Conservation (phyloP, 441 rosid genomes). For the Breynia disticha region DNA sequence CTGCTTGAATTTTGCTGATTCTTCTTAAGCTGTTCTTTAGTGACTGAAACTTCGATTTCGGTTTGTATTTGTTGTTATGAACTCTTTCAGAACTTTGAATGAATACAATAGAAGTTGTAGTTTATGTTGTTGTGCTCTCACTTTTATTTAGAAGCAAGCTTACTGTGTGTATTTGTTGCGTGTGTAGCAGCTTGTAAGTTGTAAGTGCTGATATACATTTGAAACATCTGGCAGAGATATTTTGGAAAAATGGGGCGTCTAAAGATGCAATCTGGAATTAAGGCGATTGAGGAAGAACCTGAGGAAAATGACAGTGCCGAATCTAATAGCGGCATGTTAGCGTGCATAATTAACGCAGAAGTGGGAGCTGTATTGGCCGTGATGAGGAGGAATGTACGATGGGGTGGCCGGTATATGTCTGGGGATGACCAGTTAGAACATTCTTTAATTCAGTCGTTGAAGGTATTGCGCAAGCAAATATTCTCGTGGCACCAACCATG, state of each 20-base stretch:
- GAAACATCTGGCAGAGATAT: slow-evolving; percentile 15
- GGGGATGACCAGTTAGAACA: slow-evolving; percentile 95
- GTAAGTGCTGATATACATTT: slow-evolving; percentile 18
- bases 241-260: slow-evolving; percentile 47
- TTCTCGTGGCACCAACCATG: slow-evolving; percentile 74
- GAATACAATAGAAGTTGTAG: too few relatives aligned
- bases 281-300: slow-evolving; percentile 51
- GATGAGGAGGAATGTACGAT: slow-evolving; percentile 93
- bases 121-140: too few relatives aligned
- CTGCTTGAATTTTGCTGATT: too few relatives aligned
- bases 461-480: slow-evolving; percentile 71
- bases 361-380: slow-evolving; percentile 90
- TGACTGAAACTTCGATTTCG: too few relatives aligned
- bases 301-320: slow-evolving; percentile 33
- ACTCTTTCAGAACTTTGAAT: too few relatives aligned
- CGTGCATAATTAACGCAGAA: slow-evolving; percentile 77
- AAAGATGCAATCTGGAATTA: slow-evolving; percentile 43
- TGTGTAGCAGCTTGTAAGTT: slow-evolving; percentile 17
- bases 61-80: too few relatives aligned
- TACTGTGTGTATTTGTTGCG: slow-evolving; percentile 11
- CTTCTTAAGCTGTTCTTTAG: too few relatives aligned
- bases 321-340: slow-evolving; percentile 38
- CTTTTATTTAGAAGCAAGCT: too few relatives aligned
- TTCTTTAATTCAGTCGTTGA: slow-evolving; percentile 79
- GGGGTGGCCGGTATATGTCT: slow-evolving; percentile 73